Conservation (phyloP, 2,329 filamentous ascomycete genomes). For the Helotiales sp. region DNA sequence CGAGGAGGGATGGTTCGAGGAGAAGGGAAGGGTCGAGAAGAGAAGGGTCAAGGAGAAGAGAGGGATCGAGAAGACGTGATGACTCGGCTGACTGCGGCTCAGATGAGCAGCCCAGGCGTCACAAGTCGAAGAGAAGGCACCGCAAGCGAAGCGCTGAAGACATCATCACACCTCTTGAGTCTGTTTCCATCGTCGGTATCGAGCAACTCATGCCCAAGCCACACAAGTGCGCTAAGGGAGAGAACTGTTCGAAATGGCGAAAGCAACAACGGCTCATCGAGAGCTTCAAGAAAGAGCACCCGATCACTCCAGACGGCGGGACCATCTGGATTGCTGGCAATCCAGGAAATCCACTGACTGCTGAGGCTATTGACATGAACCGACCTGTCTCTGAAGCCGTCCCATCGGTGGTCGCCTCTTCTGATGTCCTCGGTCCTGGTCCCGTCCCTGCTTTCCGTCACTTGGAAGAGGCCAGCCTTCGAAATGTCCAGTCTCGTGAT, state of each 20-base stretch:
- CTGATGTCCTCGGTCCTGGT: slow-evolving; percentile 79
- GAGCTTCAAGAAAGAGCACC: slow-evolving; percentile 73
- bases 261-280: slow-evolving; percentile 78
- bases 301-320: slow-evolving; percentile 59
- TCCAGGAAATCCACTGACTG: slow-evolving; percentile 73
- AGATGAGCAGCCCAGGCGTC: slow-evolving; percentile 31
- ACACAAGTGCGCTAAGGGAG: slow-evolving; percentile 82
- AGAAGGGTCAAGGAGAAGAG: not conserved
- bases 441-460: slow-evolving; percentile 63
- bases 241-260: slow-evolving; percentile 79
- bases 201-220: slow-evolving; percentile 85
- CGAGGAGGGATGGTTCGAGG: not conserved
- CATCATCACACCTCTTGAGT: slow-evolving; percentile 75
- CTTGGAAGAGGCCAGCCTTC: slow-evolving; percentile 73
- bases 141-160: slow-evolving; percentile 49
- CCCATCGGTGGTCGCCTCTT: slow-evolving; percentile 86
- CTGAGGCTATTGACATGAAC: slow-evolving; percentile 42
- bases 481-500: slow-evolving; percentile 69
- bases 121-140: slow-evolving; percentile 29
- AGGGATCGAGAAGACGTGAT: slow-evolving; percentile 15
- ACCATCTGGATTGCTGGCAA: slow-evolving; percentile 77
- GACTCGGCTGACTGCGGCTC: slow-evolving; percentile 24
- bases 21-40: not conserved
- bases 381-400: slow-evolving; percentile 74
- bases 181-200: slow-evolving; percentile 87